These are phyloP conservation scores for Penicillium corylophilum DNA, from an alignment of 2,329 filamentous ascomycete genomes.

Conservation along the genomic window DNA sequence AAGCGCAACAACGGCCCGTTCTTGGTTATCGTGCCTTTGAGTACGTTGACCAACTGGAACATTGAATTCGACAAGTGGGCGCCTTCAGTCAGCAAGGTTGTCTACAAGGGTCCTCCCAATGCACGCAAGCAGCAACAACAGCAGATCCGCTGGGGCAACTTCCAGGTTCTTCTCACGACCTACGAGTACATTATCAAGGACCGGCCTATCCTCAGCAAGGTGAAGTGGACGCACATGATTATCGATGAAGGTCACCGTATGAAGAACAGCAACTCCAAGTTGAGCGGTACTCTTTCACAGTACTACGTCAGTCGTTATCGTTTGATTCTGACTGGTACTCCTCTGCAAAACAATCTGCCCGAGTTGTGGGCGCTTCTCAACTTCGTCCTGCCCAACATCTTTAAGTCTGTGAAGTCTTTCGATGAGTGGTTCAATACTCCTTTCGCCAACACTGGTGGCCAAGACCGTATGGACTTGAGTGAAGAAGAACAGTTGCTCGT, in stretches of 20 bases:
- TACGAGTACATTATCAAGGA: conserved; percentile 99
- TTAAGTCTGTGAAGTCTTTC: conserved; percentile 98
- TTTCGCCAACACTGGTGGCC: conserved; percentile 94
- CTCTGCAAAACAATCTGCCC: conserved; percentile 92
- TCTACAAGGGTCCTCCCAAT: conserved; percentile 94
- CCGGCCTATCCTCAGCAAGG: conserved; percentile 88
- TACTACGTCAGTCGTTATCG: conserved; percentile 96
- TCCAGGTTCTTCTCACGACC: conserved; percentile 94
- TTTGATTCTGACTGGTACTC: conserved; percentile 94
- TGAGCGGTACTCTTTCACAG: conserved; percentile 88
- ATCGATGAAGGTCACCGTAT: conserved; percentile 99
- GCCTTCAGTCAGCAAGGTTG: conserved; percentile 77
- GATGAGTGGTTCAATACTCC: conserved; percentile 99
- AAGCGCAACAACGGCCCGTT: conserved; percentile 92
- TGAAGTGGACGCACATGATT: conserved; percentile 99
- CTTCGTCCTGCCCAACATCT: conserved; percentile 96
- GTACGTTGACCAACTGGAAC: conserved; percentile 98
- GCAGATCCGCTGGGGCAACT: conserved; percentile 88
- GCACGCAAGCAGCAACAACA: conserved; percentile 87
- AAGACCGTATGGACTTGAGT: conserved; percentile 97
- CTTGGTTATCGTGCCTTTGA: conserved; percentile 92
- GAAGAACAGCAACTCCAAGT: conserved; percentile 97
- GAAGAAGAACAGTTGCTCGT: conserved; percentile 99
- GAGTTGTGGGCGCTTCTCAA: conserved; percentile 98
- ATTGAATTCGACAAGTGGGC: conserved; percentile 99